Evolutionary conservation across 2,329 filamentous ascomycete genomes (phyloP), one percentile per base, ranked within the genome.

Genomic region (Diaporthe nobilis): DNA sequence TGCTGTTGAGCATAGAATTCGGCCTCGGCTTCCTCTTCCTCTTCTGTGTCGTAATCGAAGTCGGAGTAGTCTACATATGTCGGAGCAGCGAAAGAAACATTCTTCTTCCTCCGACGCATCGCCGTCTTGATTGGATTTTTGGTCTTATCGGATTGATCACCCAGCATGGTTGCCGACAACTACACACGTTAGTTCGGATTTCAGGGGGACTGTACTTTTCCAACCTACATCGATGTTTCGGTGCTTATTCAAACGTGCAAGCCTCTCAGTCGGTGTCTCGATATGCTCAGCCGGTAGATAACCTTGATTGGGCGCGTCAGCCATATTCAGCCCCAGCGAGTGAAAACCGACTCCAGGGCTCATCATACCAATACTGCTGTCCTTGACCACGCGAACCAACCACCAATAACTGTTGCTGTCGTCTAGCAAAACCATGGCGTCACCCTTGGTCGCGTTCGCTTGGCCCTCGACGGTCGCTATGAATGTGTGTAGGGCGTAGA

Each of bases 341-440:
- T 37, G 4, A 28, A 42, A 47, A 17, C 55, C 22, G 17, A 7
- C 72, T 57, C 25, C 12, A 4, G 28, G 17, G 10, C 42, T 80
- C 87, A 75, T 84, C 73, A 51, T 67, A 92, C 90, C 91, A 84
- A 99, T 99, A 83, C 95, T 98, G 84, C 94, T 97, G 85, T 99
- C 97, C 85, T 98, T 98, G 72, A 98, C 96, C 61, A 99, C 94
- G 78, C 96, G 91, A 20, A 99, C 97, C 77, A 99, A 91, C 97
- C 97, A 99, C 97, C 97, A 99, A 85, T 99, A 99, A 86, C 96
- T 98, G 86, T 99, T 99, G 86, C 95, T 98, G 81, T 99, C 97
- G 82, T 99, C 97, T 31, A 99, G 90, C 78, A 99, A 88, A 72
- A 98, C 96, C 97, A 99, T 99, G 20, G 96, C 98, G 82, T 99